Percentiles rank a stretch among this genome's conserved stretches.
Conservation (phyloP, 768 basidiomycete species). For the Podaxis sp. region DNA sequence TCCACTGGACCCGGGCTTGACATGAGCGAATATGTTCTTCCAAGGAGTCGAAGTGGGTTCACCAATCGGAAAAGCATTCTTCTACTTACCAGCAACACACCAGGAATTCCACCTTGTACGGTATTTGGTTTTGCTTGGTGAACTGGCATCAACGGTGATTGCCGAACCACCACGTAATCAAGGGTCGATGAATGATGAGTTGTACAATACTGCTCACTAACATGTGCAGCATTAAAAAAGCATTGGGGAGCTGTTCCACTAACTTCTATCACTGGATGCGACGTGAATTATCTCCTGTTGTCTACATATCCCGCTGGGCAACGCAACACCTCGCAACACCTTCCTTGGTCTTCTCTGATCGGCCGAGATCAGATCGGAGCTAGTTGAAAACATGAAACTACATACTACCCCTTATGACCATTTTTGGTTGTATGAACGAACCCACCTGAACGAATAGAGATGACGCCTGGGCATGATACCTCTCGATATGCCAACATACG, state of each 20-base stretch:
- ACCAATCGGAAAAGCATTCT: conserved; percentile 13
- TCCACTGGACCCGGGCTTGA: conserved; percentile 50
- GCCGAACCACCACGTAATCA: neutral
- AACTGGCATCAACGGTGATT: neutral
- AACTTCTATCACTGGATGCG: neutral
- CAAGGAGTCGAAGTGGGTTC: conserved; percentile 13
- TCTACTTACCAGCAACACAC: neutral
- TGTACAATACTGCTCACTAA: too few species aligned
- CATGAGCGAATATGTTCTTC: conserved; percentile 9
- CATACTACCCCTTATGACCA: conserved; percentile 6
- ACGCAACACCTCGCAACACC: neutral
- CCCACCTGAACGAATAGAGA: neutral
- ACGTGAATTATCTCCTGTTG: neutral
- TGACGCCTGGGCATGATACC: neutral
- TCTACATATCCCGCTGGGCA: neutral
- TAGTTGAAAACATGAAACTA: neutral
- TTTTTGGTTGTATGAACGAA: conserved; percentile 6
- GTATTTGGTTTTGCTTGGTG: conserved; percentile 8
- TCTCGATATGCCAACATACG: neutral
- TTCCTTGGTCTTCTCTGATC: conserved; percentile 1
- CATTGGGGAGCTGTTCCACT: too few species aligned
- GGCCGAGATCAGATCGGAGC: neutral
- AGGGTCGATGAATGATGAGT: too few species aligned
- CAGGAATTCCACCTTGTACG: neutral
- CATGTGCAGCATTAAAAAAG: too few species aligned